Evolutionary conservation across 768 basidiomycete genomes (phyloP), one percentile per base, ranked within the genome.

Genomic region (Bullera alba): DNA sequence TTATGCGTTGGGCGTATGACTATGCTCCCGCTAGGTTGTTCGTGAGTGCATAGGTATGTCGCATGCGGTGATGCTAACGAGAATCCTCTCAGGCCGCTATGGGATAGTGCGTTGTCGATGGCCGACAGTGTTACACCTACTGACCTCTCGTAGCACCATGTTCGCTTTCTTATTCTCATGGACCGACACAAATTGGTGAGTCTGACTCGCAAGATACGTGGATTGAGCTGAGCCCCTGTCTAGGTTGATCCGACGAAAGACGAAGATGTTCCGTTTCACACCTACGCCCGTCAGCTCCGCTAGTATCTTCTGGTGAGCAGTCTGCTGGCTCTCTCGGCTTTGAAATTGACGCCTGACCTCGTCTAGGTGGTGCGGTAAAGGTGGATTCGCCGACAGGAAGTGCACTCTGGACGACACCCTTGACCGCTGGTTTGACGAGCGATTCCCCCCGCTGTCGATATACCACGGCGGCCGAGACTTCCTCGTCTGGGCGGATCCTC

Each of bases 181-280:
- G 78, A 79, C 78, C 4, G 78, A 79, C 57, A 67, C 73, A 8
- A 77, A 78, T 59, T 79, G 78, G 75, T 73, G 48, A 51, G 51
- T 39, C 5, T 16, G 3, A 21, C 37, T 21, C 27, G 23, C 28
- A 16, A 14, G 1, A 8, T 22, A 26, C 42, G 32, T 44, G 10
- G 14, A n/a, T n/a, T 22, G 15, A 10, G n/a, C 22, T 44, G 26
- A 10, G n/a, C 42, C 21, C 23, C 0, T 16, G 19, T 10, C 27
- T 35, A 70, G 67, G 76, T 74, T 78, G 12, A 63, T 60, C 19
- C 66, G 77, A 7, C 69, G 78, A 21, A 79, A 79, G 52, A 71
- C 73, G 23, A 79, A 79, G 56, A 76, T 76, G 75, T 79, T 79
- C 70, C 54, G 77, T 14, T 79, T 79, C 70, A 78, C 77, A 3